Evolutionary conservation across 2,329 filamentous ascomycete genomes (phyloP), one percentile per base, ranked within the genome.

Genomic region (Niveomyces coronatus): DNA sequence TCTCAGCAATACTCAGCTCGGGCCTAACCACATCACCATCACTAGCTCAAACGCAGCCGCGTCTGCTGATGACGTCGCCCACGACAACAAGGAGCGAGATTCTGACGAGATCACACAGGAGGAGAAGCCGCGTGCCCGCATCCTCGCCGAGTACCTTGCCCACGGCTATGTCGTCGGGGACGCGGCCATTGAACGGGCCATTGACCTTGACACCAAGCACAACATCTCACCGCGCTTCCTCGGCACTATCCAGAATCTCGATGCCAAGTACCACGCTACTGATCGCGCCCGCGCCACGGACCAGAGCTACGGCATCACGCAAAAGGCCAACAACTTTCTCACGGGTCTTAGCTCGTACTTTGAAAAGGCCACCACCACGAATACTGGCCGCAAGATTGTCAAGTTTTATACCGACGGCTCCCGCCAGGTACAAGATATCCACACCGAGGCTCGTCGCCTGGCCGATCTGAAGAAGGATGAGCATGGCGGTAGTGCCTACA

Each of bases 1-100:
- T 43, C 80, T 98, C 47, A 89, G 96, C 67, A 93, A 94, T 71
- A 98, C 91, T 37, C 84, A 94, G 64, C 82, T 98, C 35, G 88
- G 88, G 46, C 67, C 82, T 43, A 85, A 88, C 49, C 79, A 91
- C 55, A 93, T 98, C 56, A 71, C 76, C 41, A 75, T 87, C 34
- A 74, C 80, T 30, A 74, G 78, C 47, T 74, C 74, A 35, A 69
- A 82, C 46, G 80, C 79, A 47, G 71, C 83, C 41, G 64, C 75
- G 36, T 67, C 70, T 37, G 72, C 74, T 35, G 77, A 83, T 45
- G 76, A 82, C 47, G 65, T 68, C 39, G 64, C 74, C 33, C 67
- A 70, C 44, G 60, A 65, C 24, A 68, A 67, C 43, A 66, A 70
- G 42, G 74, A 79, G 43, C 69, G 68, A 43, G 70, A 76, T 56